phyloP scores from a whole-genome alignment of 2,329 filamentous ascomycete genomes.

The Talaromyces albobiverticillius region DNA sequence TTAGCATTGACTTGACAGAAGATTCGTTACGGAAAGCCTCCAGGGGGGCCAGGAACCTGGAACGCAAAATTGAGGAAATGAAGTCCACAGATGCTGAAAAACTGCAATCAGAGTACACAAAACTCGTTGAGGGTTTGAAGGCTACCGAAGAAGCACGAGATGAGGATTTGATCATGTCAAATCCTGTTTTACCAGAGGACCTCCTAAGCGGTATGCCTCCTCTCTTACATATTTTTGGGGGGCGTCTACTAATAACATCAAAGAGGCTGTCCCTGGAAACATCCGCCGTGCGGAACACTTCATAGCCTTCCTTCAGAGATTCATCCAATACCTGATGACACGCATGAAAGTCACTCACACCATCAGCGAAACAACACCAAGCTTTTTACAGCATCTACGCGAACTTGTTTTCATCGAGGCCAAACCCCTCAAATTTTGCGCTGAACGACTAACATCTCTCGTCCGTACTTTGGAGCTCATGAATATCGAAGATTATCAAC shows the following conservation, averaged over 20 bases:
- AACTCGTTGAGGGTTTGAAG: constrained; percentile 85
- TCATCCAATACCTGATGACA: constrained; percentile 97
- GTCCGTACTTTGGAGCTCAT: constrained; percentile 93
- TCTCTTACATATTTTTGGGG: neutral
- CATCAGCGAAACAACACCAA: constrained; percentile 93
- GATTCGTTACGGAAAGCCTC: constrained; percentile 90
- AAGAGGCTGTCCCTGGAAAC: constrained; percentile 90
- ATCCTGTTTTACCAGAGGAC: constrained; percentile 90
- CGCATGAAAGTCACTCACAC: constrained; percentile 98
- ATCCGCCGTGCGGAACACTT: constrained; percentile 96
- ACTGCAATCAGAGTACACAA: constrained; percentile 90
- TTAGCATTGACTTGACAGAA: constrained; percentile 95
- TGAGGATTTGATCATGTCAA: constrained; percentile 96
- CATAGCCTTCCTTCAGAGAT: constrained; percentile 87
- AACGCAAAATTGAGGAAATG: constrained; percentile 89
- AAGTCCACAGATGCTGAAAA: constrained; percentile 93
- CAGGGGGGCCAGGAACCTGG: constrained; percentile 83
- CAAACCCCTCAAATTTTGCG: constrained; percentile 89
- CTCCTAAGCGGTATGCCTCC: constrained; percentile 61
- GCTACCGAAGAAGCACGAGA: constrained; percentile 85
- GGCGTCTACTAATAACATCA: neutral
- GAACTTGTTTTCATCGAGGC: constrained; percentile 97
- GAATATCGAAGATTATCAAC: constrained; percentile 97
- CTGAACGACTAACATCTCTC: constrained; percentile 88
- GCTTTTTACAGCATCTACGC: constrained; percentile 87